These are phyloP conservation scores for Talaromyces sp. DNA, from an alignment of 2,329 filamentous ascomycete species.

Conservation along the genomic window DNA sequence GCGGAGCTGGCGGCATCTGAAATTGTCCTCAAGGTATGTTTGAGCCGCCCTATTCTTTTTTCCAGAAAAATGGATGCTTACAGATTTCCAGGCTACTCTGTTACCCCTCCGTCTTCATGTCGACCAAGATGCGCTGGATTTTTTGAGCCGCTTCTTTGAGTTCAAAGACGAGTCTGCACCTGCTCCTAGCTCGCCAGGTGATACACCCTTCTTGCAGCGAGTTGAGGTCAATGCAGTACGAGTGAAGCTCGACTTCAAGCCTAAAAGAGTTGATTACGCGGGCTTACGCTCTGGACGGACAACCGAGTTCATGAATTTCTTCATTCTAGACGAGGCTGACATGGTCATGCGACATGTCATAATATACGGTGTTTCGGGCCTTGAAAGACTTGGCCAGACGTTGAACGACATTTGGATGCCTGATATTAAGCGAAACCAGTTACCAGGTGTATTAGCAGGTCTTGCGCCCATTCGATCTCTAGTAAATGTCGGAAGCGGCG, in stretches of 20 bases:
- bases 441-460: conserved; percentile 83
- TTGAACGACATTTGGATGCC: conserved; percentile 97
- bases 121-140: conserved; percentile 95
- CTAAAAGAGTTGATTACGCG: conserved; percentile 94
- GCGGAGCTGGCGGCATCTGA: conserved; percentile 82
- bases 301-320: conserved; percentile 98
- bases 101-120: conserved; percentile 88
- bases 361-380: conserved; percentile 85
- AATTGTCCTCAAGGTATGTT: conserved; percentile 68
- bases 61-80: conserved; percentile 18
- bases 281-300: conserved; percentile 89
- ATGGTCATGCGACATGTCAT: conserved; percentile 86
- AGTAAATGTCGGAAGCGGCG: conserved; percentile 84
- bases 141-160: conserved; percentile 95
- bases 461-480: conserved; percentile 85
- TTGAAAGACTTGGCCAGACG: conserved; percentile 82
- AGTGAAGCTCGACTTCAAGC: conserved; percentile 92
- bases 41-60: neutral
- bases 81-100: conserved; percentile 55
- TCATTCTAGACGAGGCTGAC: conserved; percentile 83
- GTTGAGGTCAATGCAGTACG: conserved; percentile 81
- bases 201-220: conserved; percentile 82
- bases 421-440: conserved; percentile 83
- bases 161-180: conserved; percentile 75
- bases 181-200: conserved; percentile 59